Evolutionary conservation across 805 yeast species (phyloP).

Genomic region (Cyberlindnera xishuangbannaensis): DNA sequence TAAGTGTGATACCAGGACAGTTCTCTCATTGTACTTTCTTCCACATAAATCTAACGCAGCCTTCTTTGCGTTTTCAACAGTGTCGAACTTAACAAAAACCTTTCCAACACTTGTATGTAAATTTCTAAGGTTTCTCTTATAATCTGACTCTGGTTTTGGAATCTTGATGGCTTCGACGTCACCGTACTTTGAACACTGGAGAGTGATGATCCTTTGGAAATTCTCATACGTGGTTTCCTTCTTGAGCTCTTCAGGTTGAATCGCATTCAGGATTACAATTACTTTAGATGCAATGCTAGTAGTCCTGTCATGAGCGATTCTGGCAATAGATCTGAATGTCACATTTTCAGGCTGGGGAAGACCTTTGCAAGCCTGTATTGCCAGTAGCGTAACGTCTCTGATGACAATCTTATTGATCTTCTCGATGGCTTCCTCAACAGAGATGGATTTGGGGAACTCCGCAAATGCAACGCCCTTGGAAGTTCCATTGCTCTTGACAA

Average conservation of each 20-base stretch:
- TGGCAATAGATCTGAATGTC: constrained; percentile 21
- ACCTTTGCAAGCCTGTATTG: constrained; percentile 33
- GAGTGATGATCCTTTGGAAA: constrained; percentile 44
- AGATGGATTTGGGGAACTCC: constrained; percentile 27
- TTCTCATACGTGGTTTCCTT: constrained; percentile 44
- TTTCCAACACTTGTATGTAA: constrained; percentile 61
- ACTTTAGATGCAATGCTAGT: constrained; percentile 36
- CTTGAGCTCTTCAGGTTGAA: constrained; percentile 58
- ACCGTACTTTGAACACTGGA: constrained; percentile 48
- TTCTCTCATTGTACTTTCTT: constrained; percentile 57
- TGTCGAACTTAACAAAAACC: constrained; percentile 60
- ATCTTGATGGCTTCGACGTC: constrained; percentile 48
- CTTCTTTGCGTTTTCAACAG: constrained; percentile 41
- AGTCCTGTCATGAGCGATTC: constrained; percentile 10
- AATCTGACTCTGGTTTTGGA: constrained; percentile 47
- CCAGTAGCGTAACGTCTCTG: constrained; percentile 30
- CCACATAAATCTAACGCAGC: constrained; percentile 63
- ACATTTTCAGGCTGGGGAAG: constrained; percentile 15
- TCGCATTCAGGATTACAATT: constrained; percentile 58
- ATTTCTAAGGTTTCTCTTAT: constrained; percentile 39
- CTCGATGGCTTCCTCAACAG: constrained; percentile 17
- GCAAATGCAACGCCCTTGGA: constrained; percentile 56
- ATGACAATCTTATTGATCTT: constrained; percentile 32
- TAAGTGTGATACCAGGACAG: constrained; percentile 58
- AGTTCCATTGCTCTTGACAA: constrained; percentile 32